These are phyloP conservation scores for Ceratocystiopsis minuta DNA, from an alignment of 2,329 filamentous ascomycete species.

Conservation along the genomic window DNA sequence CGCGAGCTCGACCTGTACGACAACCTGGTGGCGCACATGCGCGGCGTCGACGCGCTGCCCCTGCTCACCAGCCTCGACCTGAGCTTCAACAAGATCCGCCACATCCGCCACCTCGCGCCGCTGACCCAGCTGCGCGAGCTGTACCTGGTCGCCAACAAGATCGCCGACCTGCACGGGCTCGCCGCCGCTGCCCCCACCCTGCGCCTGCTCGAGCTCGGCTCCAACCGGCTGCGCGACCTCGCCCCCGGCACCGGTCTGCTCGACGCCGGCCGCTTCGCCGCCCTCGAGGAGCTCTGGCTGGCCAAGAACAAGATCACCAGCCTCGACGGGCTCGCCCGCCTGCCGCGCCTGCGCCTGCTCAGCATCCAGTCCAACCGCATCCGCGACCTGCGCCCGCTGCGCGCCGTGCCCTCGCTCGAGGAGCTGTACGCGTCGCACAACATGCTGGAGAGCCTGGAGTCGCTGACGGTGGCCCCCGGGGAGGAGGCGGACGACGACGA, in stretches of 20 bases:
- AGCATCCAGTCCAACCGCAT: slow-evolving; percentile 94
- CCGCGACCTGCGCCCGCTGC: slow-evolving; percentile 56
- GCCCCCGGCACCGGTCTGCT: slow-evolving; percentile 25
- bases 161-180: slow-evolving; percentile 69
- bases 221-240: slow-evolving; percentile 66
- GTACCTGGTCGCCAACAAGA: slow-evolving; percentile 91
- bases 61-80: slow-evolving; percentile 69
- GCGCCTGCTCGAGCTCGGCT: slow-evolving; percentile 74
- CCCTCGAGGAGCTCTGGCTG: slow-evolving; percentile 58
- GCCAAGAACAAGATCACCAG: slow-evolving; percentile 9
- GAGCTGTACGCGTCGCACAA: slow-evolving; percentile 96
- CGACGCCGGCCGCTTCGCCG: slow-evolving; percentile 84
- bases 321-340: slow-evolving; percentile 24
- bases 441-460: slow-evolving; percentile 57
- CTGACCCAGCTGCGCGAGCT: slow-evolving; percentile 64
- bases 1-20: slow-evolving; percentile 89
- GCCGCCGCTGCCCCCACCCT: slow-evolving; percentile 47
- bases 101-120: slow-evolving; percentile 77
- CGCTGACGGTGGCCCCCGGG: slow-evolving; percentile 30
- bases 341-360: slow-evolving; percentile 68
- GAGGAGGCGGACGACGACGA: background rate
- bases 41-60: slow-evolving; percentile 60
- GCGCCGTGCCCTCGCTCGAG: slow-evolving; percentile 25
- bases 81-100: slow-evolving; percentile 98
- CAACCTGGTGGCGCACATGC: slow-evolving; percentile 78